phyloP scores from a whole-genome alignment of 2,329 filamentous ascomycete genomes.

The Fusarium annulatum region DNA sequence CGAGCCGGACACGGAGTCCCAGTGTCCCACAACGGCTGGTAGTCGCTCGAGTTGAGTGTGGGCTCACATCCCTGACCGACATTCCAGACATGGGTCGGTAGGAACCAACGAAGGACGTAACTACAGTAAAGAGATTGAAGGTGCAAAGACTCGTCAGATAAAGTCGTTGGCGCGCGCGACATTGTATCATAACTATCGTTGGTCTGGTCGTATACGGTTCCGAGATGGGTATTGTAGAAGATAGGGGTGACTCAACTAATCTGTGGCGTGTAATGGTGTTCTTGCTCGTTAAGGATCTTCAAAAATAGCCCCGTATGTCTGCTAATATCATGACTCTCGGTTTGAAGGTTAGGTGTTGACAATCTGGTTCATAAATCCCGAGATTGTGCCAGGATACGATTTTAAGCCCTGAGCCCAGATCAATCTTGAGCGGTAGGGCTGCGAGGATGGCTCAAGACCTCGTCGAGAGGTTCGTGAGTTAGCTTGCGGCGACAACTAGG shows the following conservation, averaged over 20 bases:
- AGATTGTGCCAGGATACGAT: constrained; percentile 27
- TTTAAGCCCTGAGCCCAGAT: constrained; percentile 25
- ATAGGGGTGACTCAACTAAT: constrained; percentile 25
- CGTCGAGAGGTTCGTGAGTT: constrained; percentile 32
- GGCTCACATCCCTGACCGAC: constrained; percentile 48
- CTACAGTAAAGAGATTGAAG: constrained; percentile 48
- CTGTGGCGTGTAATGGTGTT: constrained; percentile 25
- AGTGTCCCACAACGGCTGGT: constrained; percentile 39
- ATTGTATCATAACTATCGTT: constrained; percentile 42
- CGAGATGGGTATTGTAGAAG: constrained; percentile 22
- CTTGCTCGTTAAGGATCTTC: background rate
- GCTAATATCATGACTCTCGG: constrained; percentile 10
- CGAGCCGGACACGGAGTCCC: constrained; percentile 27
- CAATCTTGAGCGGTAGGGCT: constrained; percentile 40
- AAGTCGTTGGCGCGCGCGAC: constrained; percentile 36
- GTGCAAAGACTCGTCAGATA: constrained; percentile 46
- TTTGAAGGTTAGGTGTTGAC: constrained; percentile 7
- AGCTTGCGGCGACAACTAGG: constrained; percentile 29
- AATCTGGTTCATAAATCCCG: constrained; percentile 22
- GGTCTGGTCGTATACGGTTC: constrained; percentile 35
- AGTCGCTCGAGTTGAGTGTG: constrained; percentile 32
- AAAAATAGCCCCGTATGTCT: constrained; percentile 8
- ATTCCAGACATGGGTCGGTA: constrained; percentile 42
- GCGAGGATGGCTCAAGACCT: constrained; percentile 39
- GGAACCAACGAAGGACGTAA: constrained; percentile 46